Evolutionary conservation across 2,329 filamentous ascomycete genomes (phyloP).

Genomic region (Ophiognomonia clavigignenti-juglandacearum): DNA sequence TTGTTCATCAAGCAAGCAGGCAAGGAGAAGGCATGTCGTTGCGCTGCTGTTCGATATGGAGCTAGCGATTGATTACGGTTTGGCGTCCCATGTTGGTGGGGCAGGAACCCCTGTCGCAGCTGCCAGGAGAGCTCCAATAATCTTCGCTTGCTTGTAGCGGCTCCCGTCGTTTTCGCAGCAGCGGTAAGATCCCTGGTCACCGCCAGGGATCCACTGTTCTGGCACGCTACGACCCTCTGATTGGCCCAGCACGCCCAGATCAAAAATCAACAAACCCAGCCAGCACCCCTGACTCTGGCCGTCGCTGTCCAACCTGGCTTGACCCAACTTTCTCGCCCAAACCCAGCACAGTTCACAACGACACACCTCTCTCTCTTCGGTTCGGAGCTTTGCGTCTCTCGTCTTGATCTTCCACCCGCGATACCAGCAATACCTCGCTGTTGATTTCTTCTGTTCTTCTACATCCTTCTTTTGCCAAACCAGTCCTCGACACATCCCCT

Average conservation of each 20-base stretch:
- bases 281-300: background rate
- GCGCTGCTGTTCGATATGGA: too few species aligned
- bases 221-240: background rate
- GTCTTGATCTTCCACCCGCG: conserved; percentile 6
- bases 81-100: background rate
- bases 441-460: conserved; percentile 1
- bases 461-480: background rate
- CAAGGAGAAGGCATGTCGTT: too few species aligned
- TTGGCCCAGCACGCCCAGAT: conserved; percentile 1
- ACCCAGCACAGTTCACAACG: conserved; percentile 1
- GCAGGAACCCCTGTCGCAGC: conserved; percentile 10
- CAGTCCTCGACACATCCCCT: conserved; percentile 21
- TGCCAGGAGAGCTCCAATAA: conserved; percentile 2
- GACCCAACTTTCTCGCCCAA: background rate
- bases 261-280: conserved; percentile 16
- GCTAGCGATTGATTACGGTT: background rate
- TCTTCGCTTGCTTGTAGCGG: background rate
- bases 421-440: conserved; percentile 12
- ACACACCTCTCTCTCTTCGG: conserved; percentile 4
- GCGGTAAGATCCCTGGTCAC: background rate
- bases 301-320: conserved; percentile 1
- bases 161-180: background rate
- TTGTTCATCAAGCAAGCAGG: too few species aligned
- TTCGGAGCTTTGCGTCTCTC: conserved; percentile 10
- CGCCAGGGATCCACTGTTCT: background rate